phyloP scores from a whole-genome alignment of 2,329 filamentous ascomycete genomes.

The Fusarium goolgardi region DNA sequence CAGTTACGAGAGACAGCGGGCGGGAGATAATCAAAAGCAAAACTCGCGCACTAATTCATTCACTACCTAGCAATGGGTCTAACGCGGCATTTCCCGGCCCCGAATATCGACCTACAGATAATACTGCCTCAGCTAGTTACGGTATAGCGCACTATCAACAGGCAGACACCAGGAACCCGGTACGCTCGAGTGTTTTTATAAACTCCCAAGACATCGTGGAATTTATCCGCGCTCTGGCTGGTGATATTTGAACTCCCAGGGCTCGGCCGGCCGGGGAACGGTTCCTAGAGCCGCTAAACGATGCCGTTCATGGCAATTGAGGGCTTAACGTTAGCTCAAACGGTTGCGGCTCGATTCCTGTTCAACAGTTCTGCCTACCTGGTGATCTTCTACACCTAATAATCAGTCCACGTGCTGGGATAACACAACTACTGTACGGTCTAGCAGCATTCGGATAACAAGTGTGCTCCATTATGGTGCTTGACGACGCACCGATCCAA shows the following conservation, averaged over 20 bases:
- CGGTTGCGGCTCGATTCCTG: slow-evolving; percentile 23
- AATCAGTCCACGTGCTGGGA: slow-evolving; percentile 15
- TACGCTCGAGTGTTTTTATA: slow-evolving; percentile 12
- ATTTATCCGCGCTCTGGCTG: slow-evolving; percentile 4
- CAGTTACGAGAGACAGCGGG: background rate
- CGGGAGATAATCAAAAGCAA: background rate
- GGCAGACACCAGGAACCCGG: slow-evolving; percentile 7
- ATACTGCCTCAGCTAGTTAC: background rate
- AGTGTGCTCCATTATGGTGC: background rate
- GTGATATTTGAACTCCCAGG: slow-evolving; percentile 12
- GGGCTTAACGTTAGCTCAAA: slow-evolving; percentile 14
- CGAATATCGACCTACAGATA: background rate
- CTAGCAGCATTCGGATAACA: background rate
- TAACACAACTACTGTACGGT: background rate
- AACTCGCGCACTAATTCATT: background rate
- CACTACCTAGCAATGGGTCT: background rate
- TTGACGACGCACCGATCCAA: slow-evolving; percentile 23
- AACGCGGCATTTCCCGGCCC: slow-evolving; percentile 19
- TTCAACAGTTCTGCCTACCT: background rate
- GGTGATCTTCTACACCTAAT: background rate
- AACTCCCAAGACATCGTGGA: slow-evolving; percentile 16
- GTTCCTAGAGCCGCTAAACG: slow-evolving; percentile 20
- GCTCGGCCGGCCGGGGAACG: slow-evolving; percentile 16
- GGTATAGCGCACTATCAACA: background rate
- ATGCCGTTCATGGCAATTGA: slow-evolving; percentile 3